Evolutionary conservation across 1,284 basidiomycete genomes (phyloP), one percentile per base, ranked within the genome.

Genomic region (Uromyces viciae-fabae): DNA sequence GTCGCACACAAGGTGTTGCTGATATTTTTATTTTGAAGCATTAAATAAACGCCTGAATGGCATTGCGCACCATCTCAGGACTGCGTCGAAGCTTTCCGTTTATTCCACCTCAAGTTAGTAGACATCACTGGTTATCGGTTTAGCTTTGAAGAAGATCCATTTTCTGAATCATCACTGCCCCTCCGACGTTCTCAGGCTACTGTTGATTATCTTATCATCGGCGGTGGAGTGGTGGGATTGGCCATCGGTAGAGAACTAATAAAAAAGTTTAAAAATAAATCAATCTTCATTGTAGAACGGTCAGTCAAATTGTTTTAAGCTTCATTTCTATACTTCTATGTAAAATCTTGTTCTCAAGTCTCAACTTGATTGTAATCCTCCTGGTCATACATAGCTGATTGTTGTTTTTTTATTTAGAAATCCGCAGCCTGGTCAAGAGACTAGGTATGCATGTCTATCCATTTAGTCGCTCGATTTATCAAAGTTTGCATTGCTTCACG

Each of bases 151-250:
- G n/a, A 11, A 22, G 46, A 11, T 49, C 22, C 11, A 49, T 49
- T 11, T 49, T 49, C 11, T 22, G 46, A 49, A 11, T 49, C 46
- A 49, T 49, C n/a, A 49, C 46, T 49, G 46, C 22, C 11, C 22
- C 22, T 49, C 22, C 46, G 11, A 49, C 46, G 46, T 22, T 36
- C n/a, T 5, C 25, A 79, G 77, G 77, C 56, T 25, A 28, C 77
- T 25, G 71, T 97, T n/a, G 96, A 98, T 85, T 92, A 94, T 86
- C 88, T 98, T 22, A 90, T 99, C 33, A 89, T 99, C n/a, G 96
- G 96, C 25, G 96, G 92, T 86, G 96, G 93, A 89, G 83, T 84
- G 22, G 69, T 81, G 90, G 96, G 96, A 0, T 89, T 99, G 25
- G 92, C 95, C 0, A 90, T 97, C 75, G 94, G 94, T 0, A 91